Evolutionary conservation across 495 filamentous ascomycete genomes (phyloP), one percentile per base, ranked within the genome.

Genomic region (Lasiosphaeris hirsuta): DNA sequence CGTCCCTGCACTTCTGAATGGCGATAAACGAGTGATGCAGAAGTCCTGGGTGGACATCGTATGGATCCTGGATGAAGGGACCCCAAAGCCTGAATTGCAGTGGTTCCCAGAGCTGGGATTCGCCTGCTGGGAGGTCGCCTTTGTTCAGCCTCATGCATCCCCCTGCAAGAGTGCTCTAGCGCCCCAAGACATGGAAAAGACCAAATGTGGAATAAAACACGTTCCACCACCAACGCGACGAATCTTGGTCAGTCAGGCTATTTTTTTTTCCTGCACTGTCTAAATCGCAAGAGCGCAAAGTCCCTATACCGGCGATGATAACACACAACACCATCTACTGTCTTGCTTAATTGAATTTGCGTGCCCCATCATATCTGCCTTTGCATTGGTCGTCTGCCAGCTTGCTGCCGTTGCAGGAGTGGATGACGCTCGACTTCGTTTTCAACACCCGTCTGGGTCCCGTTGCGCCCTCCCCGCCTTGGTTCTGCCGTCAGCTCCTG

Each of bases 211-310:
- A 66, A 56, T 59, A 23, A 58, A 63, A 68, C 65, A 65, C 63
- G 65, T 68, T 68, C 65, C 65, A 63, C 63, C 51, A 62, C 43
- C 52, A 50, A 35, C 61, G 61, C 58, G 61, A 60, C 56, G 44
- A 59, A 41, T 56, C 56, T 58, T 46, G 52, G 51, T 30, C 42
- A 30, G 42, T 45, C 15, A 23, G 30, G 23, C 46, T 41, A 38
- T 34, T 10, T 37, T 36, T 38, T 44, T 51, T 54, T 37, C 50
- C 37, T 60, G 53, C 57, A 50, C 39, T 39, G 53, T 39, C 53
- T 30, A 37, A 8, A 15, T 19, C 13, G n/a, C 51, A 34, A 39
- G 33, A 14, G 13, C 18, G 10, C 55, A 54, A 23, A 40, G 35
- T 23, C 23, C 7, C 42, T 11, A 30, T 23, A 14, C 17, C 18